A percentile compares a stretch with the other conserved stretches of the same genome.
Conservation (phyloP, 1,284 basidiomycete species). For the Apiotrichum mycotoxinovorans region DNA sequence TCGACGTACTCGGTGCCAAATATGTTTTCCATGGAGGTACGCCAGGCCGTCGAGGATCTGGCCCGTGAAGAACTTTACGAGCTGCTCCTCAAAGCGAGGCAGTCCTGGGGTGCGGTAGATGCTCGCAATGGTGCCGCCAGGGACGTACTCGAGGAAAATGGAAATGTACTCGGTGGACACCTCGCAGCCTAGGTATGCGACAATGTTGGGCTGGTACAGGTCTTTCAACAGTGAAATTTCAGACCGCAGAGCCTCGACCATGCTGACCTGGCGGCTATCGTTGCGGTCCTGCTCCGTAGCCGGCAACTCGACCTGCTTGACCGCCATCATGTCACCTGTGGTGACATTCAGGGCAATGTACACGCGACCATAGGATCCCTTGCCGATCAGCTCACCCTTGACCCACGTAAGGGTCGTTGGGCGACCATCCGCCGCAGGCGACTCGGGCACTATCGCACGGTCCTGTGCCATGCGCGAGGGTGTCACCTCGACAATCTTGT, state of each 20-base stretch:
- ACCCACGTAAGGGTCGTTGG: constrained; percentile 91
- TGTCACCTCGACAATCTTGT: constrained; percentile 86
- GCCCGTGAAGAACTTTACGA: constrained; percentile 85
- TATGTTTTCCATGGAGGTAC: constrained; percentile 86
- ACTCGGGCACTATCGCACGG: constrained; percentile 47
- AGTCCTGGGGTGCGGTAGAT: constrained; percentile 89
- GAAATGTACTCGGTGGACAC: constrained; percentile 84
- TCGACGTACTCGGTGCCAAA: constrained; percentile 64
- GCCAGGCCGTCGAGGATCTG: constrained; percentile 91
- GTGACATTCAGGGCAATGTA: constrained; percentile 97
- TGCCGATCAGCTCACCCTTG: constrained; percentile 93
- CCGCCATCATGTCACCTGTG: constrained; percentile 98
- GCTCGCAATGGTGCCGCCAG: constrained; percentile 92
- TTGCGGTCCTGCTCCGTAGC: constrained; percentile 83
- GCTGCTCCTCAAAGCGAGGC: constrained; percentile 64
- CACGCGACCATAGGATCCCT: constrained; percentile 93
- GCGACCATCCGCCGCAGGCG: constrained; percentile 22
- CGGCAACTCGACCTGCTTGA: constrained; percentile 97
- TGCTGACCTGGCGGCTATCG: constrained; percentile 75
- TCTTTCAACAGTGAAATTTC: constrained; percentile 96
- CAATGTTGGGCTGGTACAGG: constrained; percentile 94
- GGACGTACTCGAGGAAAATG: constrained; percentile 98
- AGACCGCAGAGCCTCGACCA: constrained; percentile 86
- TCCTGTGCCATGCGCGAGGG: constrained; percentile 57
- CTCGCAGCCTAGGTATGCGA: constrained; percentile 88